phyloP scores from a whole-genome alignment of 2,329 filamentous ascomycete species.

The Diaporthe nobilis region DNA sequence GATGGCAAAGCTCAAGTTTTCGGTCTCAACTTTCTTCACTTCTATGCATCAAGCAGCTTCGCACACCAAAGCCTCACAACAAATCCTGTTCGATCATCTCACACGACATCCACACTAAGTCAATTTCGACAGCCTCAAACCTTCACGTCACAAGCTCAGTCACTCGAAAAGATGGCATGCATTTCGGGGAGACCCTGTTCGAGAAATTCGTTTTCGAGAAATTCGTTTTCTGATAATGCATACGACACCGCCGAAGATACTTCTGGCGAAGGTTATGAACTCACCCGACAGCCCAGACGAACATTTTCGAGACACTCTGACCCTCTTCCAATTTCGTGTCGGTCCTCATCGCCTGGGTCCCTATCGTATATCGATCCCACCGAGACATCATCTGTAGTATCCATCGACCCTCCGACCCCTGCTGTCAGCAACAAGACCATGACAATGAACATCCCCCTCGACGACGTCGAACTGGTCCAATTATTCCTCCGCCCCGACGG shows the following conservation, averaged over 20 bases:
- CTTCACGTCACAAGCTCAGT: neutral
- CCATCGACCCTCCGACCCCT: too few species aligned
- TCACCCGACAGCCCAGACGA: neutral
- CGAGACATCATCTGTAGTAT: neutral
- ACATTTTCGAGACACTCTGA: neutral
- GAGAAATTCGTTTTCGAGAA: too few species aligned
- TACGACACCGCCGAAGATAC: neutral
- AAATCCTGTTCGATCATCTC: neutral
- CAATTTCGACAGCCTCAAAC: neutral
- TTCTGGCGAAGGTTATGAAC: neutral
- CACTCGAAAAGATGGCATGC: neutral
- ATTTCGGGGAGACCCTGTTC: too few species aligned
- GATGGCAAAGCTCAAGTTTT: neutral
- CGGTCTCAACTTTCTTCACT: neutral
- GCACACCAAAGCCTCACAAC: neutral
- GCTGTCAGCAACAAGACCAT: neutral
- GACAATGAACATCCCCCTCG: neutral
- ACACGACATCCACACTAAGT: neutral
- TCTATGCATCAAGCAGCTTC: neutral
- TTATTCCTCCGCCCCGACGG: neutral
- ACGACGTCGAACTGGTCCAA: neutral
- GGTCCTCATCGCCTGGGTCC: too few species aligned
- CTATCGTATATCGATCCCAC: neutral
- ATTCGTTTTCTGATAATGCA: too few species aligned
- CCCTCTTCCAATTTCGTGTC: neutral